Percentiles rank a stretch among this genome's conserved stretches.
phyloP scores from a whole-genome alignment of 345 rosid genomes.

The Gossypium turneri region DNA sequence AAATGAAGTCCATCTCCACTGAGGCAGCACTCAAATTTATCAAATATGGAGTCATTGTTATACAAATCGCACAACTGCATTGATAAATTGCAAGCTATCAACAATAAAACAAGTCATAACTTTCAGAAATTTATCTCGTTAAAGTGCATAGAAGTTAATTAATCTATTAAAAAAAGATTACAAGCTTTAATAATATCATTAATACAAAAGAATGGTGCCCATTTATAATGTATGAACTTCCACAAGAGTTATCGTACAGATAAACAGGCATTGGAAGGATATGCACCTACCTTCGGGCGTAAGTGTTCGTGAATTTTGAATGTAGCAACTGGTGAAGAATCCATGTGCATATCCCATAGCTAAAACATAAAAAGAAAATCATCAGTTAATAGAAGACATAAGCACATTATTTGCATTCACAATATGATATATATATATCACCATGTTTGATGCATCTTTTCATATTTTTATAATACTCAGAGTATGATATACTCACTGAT shows the following conservation, averaged over 20 bases:
- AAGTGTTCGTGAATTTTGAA: conserved; percentile 58
- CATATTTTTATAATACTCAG: neutral
- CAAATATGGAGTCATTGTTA: conserved; percentile 58
- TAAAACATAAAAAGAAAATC: conserved; percentile 21
- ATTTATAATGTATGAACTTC: neutral
- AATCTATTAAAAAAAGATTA: neutral
- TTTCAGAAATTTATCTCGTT: no score
- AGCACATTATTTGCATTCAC: conserved; percentile 6
- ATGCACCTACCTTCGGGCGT: conserved; percentile 43
- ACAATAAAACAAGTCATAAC: neutral
- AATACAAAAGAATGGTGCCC: neutral
- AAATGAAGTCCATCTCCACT: conserved; percentile 54
- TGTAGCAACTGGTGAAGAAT: conserved; percentile 47
- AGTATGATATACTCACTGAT: neutral
- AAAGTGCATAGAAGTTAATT: no score
- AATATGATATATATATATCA: neutral
- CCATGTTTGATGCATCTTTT: neutral
- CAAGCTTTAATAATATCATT: neutral
- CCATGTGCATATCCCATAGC: conserved; percentile 62
- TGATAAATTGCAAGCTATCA: conserved; percentile 12
- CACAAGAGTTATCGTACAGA: neutral
- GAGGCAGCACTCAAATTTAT: conserved; percentile 64
- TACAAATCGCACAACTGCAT: conserved; percentile 61
- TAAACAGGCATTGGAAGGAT: neutral
- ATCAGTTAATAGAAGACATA: no score